phyloP scores from a whole-genome alignment of 1,139 yeast genomes.

The Protomyces inouyei region DNA sequence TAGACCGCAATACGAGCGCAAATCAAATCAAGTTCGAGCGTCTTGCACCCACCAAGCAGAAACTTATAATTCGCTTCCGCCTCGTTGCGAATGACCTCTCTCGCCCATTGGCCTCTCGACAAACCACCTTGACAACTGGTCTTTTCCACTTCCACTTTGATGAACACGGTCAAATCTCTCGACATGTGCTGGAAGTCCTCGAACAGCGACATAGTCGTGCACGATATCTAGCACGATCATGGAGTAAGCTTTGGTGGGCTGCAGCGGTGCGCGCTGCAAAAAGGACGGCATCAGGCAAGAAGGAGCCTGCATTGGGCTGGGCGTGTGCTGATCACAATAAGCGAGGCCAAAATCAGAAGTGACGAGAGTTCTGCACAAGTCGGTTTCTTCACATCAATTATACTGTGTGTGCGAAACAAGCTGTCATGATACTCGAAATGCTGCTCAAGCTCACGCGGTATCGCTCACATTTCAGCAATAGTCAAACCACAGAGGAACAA shows the following conservation, averaged over 20 bases:
- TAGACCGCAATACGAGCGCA: background rate
- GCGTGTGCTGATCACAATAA: background rate
- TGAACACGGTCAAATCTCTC: conserved; percentile 9
- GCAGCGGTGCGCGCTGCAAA: background rate
- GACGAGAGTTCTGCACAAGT: too few relatives aligned
- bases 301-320: background rate
- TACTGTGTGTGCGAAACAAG: too few relatives aligned
- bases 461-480: too few relatives aligned
- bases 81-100: background rate
- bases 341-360: too few relatives aligned
- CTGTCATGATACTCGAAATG: too few relatives aligned
- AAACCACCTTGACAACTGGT: conserved; percentile 1
- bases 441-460: too few relatives aligned
- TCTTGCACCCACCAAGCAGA: background rate
- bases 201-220: conserved; percentile 2
- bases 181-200: conserved; percentile 17
- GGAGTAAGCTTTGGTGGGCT: background rate
- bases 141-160: conserved; percentile 25
- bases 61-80: conserved; percentile 8
- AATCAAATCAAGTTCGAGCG: background rate
- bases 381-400: too few relatives aligned
- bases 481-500: too few relatives aligned
- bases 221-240: background rate
- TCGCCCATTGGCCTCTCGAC: background rate
- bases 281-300: background rate